Conservation (phyloP, 345 rosid species). For the Linum lewisii region DNA sequence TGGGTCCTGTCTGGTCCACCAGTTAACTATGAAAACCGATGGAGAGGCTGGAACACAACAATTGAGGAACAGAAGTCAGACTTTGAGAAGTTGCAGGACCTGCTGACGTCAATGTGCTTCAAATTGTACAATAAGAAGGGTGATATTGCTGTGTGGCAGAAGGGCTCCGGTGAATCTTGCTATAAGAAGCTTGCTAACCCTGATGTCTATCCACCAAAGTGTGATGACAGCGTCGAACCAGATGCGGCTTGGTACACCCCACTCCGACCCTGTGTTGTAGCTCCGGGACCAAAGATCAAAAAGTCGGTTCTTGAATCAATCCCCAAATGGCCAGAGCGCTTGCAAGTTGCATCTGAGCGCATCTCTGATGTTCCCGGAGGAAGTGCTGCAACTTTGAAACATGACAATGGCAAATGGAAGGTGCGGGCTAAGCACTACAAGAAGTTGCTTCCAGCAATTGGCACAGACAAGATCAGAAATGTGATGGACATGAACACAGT, state of each 20-base stretch:
- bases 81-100: slow-evolving; percentile 66
- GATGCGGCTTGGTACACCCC: slow-evolving; percentile 99
- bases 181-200: slow-evolving; percentile 57
- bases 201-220: slow-evolving; percentile 74
- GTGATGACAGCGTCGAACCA: slow-evolving; percentile 95
- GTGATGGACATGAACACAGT: slow-evolving; percentile 99
- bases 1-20: slow-evolving; percentile 99
- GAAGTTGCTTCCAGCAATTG: slow-evolving; percentile 68
- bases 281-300: slow-evolving; percentile 57
- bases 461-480: slow-evolving; percentile 75
- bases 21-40: slow-evolving; percentile 73
- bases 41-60: slow-evolving; percentile 99
- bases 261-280: slow-evolving; percentile 77
- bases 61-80: slow-evolving; percentile 79
- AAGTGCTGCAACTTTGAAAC: slow-evolving; percentile 50
- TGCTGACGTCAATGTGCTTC: slow-evolving; percentile 89
- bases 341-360: slow-evolving; percentile 65
- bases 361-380: slow-evolving; percentile 62
- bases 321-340: slow-evolving; percentile 83
- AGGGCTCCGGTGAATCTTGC: slow-evolving; percentile 58
- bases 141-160: slow-evolving; percentile 94
- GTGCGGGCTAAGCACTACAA: slow-evolving; percentile 76
- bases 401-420: slow-evolving; percentile 84
- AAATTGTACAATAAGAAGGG: slow-evolving; percentile 76
- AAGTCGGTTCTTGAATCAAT: slow-evolving; percentile 48